A percentile compares a stretch with the other conserved stretches of the same genome.
Evolutionary conservation across 1,139 yeast genomes (phyloP).

Genomic region (Hemisphaericaspora xylanilytica): DNA sequence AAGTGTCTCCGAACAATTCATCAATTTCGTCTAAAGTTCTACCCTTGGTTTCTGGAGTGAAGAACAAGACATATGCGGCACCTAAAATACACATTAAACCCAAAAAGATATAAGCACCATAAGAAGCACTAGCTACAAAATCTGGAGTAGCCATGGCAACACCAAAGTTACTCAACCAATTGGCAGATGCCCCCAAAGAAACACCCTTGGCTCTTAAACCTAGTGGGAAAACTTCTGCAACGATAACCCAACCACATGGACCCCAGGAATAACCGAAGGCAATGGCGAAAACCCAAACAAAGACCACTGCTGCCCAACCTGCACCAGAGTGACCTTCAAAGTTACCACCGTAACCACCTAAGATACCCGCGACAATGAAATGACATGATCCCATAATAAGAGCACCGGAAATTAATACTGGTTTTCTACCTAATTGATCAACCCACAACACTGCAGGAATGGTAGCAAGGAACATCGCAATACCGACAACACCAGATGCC

Average conservation of each 20-base stretch:
- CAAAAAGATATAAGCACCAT: too few relatives aligned
- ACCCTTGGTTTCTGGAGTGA: constrained; percentile 57
- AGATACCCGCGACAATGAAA: constrained; percentile 62
- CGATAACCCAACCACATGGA: constrained; percentile 92
- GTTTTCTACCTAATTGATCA: constrained; percentile 89
- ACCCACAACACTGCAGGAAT: constrained; percentile 91
- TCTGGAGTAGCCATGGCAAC: constrained; percentile 93
- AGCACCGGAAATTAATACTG: constrained; percentile 75
- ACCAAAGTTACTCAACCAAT: constrained; percentile 91
- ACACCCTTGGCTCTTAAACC: constrained; percentile 92
- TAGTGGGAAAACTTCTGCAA: constrained; percentile 87
- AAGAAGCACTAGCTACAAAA: too few relatives aligned
- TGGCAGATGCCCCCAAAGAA: constrained; percentile 85
- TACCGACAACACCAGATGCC: constrained; percentile 89
- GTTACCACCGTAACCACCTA: too few relatives aligned
- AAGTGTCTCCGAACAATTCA: too few relatives aligned
- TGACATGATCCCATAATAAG: constrained; percentile 74
- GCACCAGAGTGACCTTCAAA: too few relatives aligned
- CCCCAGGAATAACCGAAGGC: constrained; percentile 92
- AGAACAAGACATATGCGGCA: constrained; percentile 82
- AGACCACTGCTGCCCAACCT: constrained; percentile 65
- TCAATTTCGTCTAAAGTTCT: constrained; percentile 53
- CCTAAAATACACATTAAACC: constrained; percentile 65
- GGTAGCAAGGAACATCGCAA: constrained; percentile 72
- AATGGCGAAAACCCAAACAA: constrained; percentile 69